Conservation (phyloP, 1,139 yeast species). For the Taiozyma sp. region DNA sequence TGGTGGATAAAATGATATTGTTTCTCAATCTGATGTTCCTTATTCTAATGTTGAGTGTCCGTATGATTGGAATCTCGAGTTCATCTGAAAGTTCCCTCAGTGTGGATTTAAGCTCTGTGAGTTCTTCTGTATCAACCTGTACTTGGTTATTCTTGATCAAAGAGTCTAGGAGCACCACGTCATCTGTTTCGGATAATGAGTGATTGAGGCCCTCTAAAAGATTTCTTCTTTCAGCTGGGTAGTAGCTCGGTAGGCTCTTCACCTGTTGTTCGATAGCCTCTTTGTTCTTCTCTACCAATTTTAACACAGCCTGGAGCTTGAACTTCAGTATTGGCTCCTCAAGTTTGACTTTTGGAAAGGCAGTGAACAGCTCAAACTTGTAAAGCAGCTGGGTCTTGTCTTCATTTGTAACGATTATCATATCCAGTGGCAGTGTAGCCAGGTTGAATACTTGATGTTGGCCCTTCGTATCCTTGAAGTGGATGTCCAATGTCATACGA, state of each 20-base stretch:
- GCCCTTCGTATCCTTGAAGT: not conserved
- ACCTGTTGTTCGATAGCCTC: not conserved
- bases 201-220: conserved; percentile 18
- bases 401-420: not conserved
- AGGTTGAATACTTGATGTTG: not conserved
- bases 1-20: conserved; percentile 45
- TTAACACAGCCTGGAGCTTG: conserved; percentile 4
- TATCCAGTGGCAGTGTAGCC: not conserved
- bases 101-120: not conserved
- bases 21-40: conserved; percentile 53
- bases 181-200: conserved; percentile 8
- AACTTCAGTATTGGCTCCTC: conserved; percentile 16
- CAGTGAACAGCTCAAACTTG: conserved; percentile 10
- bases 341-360: conserved; percentile 20
- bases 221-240: conserved; percentile 21
- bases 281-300: not conserved
- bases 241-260: conserved; percentile 2
- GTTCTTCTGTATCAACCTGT: conserved; percentile 6
- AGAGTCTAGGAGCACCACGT: conserved; percentile 16
- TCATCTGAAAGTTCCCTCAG: conserved; percentile 3
- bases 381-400: conserved; percentile 2
- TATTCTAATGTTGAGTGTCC: conserved; percentile 50
- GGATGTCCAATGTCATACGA: conserved; percentile 3
- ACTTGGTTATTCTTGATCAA: conserved; percentile 20
- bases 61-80: conserved; percentile 36